These are phyloP conservation scores for Amanita pseudoporphyria DNA, from an alignment of 768 basidiomycete genomes.

Conservation along the genomic window DNA sequence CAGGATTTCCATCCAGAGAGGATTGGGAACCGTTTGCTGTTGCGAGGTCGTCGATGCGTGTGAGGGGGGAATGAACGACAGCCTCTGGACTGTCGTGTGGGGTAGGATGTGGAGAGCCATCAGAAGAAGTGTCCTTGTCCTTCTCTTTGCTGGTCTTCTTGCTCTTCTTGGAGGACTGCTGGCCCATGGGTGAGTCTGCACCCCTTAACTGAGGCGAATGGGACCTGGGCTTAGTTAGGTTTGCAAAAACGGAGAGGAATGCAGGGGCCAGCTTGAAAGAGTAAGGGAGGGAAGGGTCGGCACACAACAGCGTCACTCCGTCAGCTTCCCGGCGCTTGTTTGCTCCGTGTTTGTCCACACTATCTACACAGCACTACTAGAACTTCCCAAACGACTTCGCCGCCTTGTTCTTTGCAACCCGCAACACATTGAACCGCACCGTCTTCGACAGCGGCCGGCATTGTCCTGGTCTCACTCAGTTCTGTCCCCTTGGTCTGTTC, in stretches of 20 bases:
- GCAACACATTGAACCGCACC: constrained; percentile 97
- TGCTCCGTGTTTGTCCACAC: constrained; percentile 23
- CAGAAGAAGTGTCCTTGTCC: constrained; percentile 34
- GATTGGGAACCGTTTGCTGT: constrained; percentile 30
- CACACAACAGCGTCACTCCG: not conserved
- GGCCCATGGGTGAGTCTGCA: constrained; percentile 59
- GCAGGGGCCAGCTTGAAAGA: constrained; percentile 68
- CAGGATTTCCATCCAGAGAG: constrained; percentile 32
- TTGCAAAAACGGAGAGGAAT: constrained; percentile 66
- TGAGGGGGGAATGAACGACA: constrained; percentile 30
- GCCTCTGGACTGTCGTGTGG: constrained; percentile 31
- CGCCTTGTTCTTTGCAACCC: constrained; percentile 92
- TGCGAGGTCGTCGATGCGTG: constrained; percentile 32
- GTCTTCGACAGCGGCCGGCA: constrained; percentile 99
- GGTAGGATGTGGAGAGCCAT: constrained; percentile 25
- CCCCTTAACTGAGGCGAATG: constrained; percentile 59
- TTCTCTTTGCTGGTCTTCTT: constrained; percentile 66
- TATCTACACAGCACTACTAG: constrained; percentile 26
- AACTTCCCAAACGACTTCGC: constrained; percentile 95
- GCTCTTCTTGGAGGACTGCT: constrained; percentile 75
- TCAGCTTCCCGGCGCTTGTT: constrained; percentile 18
- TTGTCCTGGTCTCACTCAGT: constrained; percentile 53
- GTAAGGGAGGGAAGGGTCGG: constrained; percentile 10
- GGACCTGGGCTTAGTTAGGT: constrained; percentile 60
- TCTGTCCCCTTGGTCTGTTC: not conserved